Evolutionary conservation across 345 rosid genomes (phyloP).

Genomic region (Acer saccharum): DNA sequence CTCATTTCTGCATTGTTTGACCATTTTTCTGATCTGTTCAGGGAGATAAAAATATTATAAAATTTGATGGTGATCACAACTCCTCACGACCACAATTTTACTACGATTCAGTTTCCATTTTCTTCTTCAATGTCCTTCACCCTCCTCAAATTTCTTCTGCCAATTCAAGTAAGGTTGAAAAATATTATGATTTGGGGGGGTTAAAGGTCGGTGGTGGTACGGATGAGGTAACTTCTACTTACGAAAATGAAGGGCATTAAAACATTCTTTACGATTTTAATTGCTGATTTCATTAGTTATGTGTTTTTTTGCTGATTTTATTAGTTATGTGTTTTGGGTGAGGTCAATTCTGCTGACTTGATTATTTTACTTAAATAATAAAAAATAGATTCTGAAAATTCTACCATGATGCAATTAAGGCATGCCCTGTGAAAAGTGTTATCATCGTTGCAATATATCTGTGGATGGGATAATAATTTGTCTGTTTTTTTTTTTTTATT

Average conservation of each 20-base stretch:
- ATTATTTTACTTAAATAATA: neutral
- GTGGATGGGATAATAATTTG: neutral
- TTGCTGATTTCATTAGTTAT: too few species aligned
- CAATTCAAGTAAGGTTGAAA: constrained; percentile 68
- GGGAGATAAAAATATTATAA: constrained; percentile 96
- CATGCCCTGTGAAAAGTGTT: neutral
- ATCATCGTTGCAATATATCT: neutral
- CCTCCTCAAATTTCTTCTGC: constrained; percentile 71
- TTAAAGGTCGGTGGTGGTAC: constrained; percentile 51
- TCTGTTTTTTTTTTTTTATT: constrained; percentile 22
- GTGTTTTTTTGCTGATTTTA: too few species aligned
- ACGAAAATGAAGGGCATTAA: neutral
- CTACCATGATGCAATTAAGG: neutral
- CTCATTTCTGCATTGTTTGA: constrained; percentile 11
- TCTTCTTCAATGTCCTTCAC: constrained; percentile 85
- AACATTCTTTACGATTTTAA: neutral
- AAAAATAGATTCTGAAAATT: neutral
- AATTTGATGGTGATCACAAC: constrained; percentile 96
- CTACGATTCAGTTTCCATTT: constrained; percentile 91
- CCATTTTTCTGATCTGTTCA: constrained; percentile 33
- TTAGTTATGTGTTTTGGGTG: neutral
- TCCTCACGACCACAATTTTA: constrained; percentile 89
- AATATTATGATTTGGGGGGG: constrained; percentile 74
- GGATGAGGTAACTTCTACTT: constrained; percentile 69
- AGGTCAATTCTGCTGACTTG: neutral